Conservation (phyloP, 2,329 filamentous ascomycete genomes). For the Pseudopithomyces chartarum region DNA sequence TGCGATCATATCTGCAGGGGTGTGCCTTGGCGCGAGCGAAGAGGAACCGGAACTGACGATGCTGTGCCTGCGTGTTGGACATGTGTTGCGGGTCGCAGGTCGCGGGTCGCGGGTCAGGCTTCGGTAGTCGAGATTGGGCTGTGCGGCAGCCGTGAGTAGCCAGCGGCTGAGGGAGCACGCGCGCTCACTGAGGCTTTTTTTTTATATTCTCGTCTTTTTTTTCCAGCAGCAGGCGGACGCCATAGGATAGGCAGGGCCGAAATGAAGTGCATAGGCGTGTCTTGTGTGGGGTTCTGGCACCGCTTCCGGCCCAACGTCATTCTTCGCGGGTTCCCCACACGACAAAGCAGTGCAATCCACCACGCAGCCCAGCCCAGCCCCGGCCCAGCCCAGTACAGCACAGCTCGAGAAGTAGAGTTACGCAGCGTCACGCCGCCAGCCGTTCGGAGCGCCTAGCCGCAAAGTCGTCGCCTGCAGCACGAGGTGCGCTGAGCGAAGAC, state of each 20-base stretch:
- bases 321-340: slow-evolving; percentile 7
- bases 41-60: slow-evolving; percentile 31
- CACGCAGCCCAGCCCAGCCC: background rate
- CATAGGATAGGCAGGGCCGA: background rate
- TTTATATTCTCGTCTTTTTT: too few relatives aligned
- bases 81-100: background rate
- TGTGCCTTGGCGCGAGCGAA: slow-evolving; percentile 25
- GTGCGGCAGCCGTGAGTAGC: slow-evolving; percentile 3
- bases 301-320: slow-evolving; percentile 13
- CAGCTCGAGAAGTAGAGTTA: too few relatives aligned
- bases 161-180: background rate
- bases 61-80: background rate
- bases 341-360: slow-evolving; percentile 3
- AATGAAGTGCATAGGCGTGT: background rate
- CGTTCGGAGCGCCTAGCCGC: background rate
- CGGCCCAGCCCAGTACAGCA: background rate
- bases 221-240: too few relatives aligned
- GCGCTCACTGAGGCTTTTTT: background rate
- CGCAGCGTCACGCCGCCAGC: background rate
- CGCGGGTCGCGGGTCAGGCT: background rate
- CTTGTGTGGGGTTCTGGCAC: background rate
- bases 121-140: background rate
- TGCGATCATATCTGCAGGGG: slow-evolving; percentile 21
- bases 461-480: background rate
- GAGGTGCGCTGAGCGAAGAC: background rate